Evolutionary conservation across 306 rosid genomes (phyloP), one percentile per base, ranked within the genome.

Genomic region (Hylodesmum podocarpum): DNA sequence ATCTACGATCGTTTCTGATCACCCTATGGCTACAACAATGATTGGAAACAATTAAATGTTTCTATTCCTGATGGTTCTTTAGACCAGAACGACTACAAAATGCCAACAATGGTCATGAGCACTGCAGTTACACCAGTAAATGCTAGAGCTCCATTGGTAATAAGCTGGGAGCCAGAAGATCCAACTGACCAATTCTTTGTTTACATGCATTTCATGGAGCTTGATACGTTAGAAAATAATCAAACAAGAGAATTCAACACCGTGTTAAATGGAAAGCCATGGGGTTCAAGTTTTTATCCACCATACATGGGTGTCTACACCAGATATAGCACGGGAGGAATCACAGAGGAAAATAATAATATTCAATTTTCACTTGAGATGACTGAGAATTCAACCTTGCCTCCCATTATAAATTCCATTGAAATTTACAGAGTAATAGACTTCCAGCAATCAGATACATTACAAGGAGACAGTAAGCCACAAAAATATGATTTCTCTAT

Each of bases 361-460:
- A 39, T 33, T 75, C n/a, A n/a, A n/a, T n/a, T n/a, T n/a, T n/a
- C 68, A 1, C 15, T 81, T 47, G 0, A n/a, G 14, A 69, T 11
- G 36, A 75, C 80, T 0, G 19, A 39, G 15, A 4, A 6, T n/a
- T 85, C 86, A 47, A 81, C 84, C 19, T 80, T 51, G 3, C 86
- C 86, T 19, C 86, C 86, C 43, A 29, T 81, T 27, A 4, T 85
- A 29, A 85, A 85, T 0, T 86, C 82, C 21, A 33, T 82, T 16
- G 89, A 86, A 53, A 3, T 44, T 19, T 82, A 76, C 36, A 37
- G 3, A 0, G 66, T 63, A 5, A 62, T 25, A 34, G 25, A 70
- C 0, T 49, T 81, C 43, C 1, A 5, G 0, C 75, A 80, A 50
- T 8, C 49, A 10, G 77, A 73, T 7, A 77, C 89, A 1, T 40